Conservation (phyloP, 768 basidiomycete genomes). For the Postia placenta region DNA sequence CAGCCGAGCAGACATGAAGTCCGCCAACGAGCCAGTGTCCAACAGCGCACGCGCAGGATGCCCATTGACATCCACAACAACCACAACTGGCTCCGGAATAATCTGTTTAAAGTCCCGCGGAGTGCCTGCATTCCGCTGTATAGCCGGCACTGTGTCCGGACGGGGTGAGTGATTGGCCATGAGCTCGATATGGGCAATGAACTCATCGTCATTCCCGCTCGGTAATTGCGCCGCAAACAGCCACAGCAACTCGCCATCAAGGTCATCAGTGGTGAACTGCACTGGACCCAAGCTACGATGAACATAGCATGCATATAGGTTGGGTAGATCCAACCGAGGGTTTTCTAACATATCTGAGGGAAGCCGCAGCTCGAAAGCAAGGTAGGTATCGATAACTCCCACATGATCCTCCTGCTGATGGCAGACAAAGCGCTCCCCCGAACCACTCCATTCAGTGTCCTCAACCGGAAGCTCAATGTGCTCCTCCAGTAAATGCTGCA, state of each 20-base stretch:
- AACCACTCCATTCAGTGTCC: neutral
- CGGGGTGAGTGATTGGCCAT: neutral
- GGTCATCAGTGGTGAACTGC: neutral
- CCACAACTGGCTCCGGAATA: slow-evolving; percentile 28
- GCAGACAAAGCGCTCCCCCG: neutral
- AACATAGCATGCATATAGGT: neutral
- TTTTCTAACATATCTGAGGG: slow-evolving; percentile 1
- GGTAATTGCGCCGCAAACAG: neutral
- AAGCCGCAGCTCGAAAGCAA: neutral
- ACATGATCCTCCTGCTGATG: neutral
- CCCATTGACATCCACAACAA: slow-evolving; percentile 28
- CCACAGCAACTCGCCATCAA: neutral
- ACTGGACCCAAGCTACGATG: neutral
- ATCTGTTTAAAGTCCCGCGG: slow-evolving; percentile 11
- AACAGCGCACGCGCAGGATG: slow-evolving; percentile 28
- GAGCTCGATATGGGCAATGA: neutral
- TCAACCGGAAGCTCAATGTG: neutral
- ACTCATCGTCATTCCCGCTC: neutral
- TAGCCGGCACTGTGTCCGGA: neutral
- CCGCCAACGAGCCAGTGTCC: slow-evolving; percentile 33
- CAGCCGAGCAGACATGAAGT: slow-evolving; percentile 33
- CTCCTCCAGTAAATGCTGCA: neutral
- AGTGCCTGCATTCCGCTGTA: slow-evolving; percentile 12
- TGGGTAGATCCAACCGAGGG: slow-evolving; percentile 3
- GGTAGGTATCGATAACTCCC: neutral